Base-by-base conservation (phyloP, 2,329 filamentous ascomycete species). In the Macrophomina pseudophaseolina region DNA sequence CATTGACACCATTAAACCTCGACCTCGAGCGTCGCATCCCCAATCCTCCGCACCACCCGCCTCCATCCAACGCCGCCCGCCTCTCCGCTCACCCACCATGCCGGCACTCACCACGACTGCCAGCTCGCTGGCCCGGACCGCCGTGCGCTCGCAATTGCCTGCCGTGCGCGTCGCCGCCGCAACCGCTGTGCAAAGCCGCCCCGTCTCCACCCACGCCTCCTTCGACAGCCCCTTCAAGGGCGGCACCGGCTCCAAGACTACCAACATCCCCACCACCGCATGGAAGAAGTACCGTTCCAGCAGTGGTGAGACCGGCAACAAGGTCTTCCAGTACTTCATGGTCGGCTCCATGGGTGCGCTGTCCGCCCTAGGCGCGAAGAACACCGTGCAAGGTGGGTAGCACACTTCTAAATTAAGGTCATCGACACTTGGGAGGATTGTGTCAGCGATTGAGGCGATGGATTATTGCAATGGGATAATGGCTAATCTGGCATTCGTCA, bases 291-390 rank as follows among this genome's bases (percentile, higher is more conserved):
- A 99, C 85, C 85, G 89, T 82, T 90, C 87, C 81, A 89, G 88
- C 79, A 82, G 84, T 71, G 82, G 83, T 73, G 85, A 90, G 80
- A 86, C 84, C 72, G 85, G 85, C 76, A 97, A 97, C 84, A 91
- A 94, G 85, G 85, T 97, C 73, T 95, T 97, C 81, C 89, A 90
- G 76, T 99, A 99, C 88, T 98, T 99, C 84, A 97, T 98, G 92
- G 95, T 97, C 72, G 95, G 95, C 75, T 90, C 92, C 66, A 91
- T 99, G 87, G 95, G 95, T 79, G 91, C 95, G 76, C 86, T 98
- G 79, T 89, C 91, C 71, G 94, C 94, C 67, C 91, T 95, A 72
- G 94, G 94, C 78, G 95, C 94, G 79, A 99, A 99, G 90, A 93
- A 92, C 75, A 98, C 95, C 71, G 93, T 99, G 73, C 93, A 97